Base-by-base conservation (phyloP, 139 green algal species). In the Picochlorum costavermella region DNA sequence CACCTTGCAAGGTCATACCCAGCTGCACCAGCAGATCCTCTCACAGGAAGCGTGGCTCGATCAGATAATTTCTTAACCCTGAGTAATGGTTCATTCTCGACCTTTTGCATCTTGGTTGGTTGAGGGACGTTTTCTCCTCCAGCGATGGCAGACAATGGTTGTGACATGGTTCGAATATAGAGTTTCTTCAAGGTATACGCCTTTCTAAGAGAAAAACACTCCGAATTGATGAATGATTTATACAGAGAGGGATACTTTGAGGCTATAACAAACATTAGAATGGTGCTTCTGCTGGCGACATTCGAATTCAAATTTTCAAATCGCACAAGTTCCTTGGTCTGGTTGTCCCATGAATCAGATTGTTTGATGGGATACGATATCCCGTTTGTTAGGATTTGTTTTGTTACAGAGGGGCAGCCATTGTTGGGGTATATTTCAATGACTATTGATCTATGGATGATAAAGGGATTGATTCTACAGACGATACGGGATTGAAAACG, bases 1-100 rank as follows among this genome's bases (percentile, higher is more conserved):
- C 33, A 95, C 87, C 84, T 92, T 36, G 85, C 73, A 2, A 97
- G 71, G 61, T 98, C 92, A 68, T 98, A 98, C 40, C 93, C 93
- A 3, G 93, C 93, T 20, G 93, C 92, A 1, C 72, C 67, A 0
- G 70, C 60, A 2, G 85, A 95, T 20, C 93, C 93, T 3, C 93
- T 81, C 56, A 71, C 83, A 1, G 93, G 93, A 26, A 96, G 48
- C 10, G 61, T 80, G 1, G 93, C 93, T 30, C 88, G 51, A 36
- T 92, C 81, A 30, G 67, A 82, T 0, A 97, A 70, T 57, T 86
- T 88, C 73, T 96, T 96, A 1, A 98, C 88, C 1, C 31, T 23
- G 6, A 63, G 50, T 4, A 36, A 13, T 6, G 26, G 25, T 6
- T 57, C 43, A 33, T 26, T 12, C 31, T 68, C 48, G 1, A 37